Conservation (phyloP, 1,284 basidiomycete genomes). For the Coriolopsis trogii region DNA sequence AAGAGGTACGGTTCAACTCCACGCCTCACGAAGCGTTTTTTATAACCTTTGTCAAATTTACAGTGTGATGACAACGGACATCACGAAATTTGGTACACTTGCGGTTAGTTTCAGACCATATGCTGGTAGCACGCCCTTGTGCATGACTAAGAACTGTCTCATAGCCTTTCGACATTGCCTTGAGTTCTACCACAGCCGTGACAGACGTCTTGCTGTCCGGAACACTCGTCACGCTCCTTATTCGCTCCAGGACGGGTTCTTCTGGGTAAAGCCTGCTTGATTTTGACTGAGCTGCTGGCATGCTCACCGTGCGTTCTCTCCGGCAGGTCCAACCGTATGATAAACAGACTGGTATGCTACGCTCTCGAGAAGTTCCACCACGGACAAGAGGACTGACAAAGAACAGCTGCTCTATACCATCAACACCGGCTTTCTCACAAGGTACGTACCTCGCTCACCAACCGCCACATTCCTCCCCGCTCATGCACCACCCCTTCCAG, state of each 20-base stretch:
- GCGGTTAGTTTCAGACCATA: not conserved
- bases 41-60: too few relatives aligned
- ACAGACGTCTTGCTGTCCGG: constrained; percentile 15
- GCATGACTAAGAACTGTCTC: too few relatives aligned
- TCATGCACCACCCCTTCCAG: not conserved
- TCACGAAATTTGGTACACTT: constrained; percentile 3
- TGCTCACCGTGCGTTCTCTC: not conserved
- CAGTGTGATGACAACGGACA: not conserved
- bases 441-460: not conserved
- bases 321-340: constrained; percentile 16
- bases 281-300: too few relatives aligned
- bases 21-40: too few relatives aligned
- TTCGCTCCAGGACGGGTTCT: constrained; percentile 15
- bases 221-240: constrained; percentile 12
- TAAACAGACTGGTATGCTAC: constrained; percentile 18
- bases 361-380: not conserved
- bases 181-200: constrained; percentile 9
- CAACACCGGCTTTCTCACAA: constrained; percentile 14
- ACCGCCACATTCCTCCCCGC: not conserved
- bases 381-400: not conserved
- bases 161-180: constrained; percentile 15
- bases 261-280: constrained; percentile 4
- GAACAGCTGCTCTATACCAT: constrained; percentile 16
- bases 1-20: too few relatives aligned
- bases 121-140: not conserved